Conservation (phyloP, 192 early-diverging fungal genomes). For the Gonapodya prolifera region DNA sequence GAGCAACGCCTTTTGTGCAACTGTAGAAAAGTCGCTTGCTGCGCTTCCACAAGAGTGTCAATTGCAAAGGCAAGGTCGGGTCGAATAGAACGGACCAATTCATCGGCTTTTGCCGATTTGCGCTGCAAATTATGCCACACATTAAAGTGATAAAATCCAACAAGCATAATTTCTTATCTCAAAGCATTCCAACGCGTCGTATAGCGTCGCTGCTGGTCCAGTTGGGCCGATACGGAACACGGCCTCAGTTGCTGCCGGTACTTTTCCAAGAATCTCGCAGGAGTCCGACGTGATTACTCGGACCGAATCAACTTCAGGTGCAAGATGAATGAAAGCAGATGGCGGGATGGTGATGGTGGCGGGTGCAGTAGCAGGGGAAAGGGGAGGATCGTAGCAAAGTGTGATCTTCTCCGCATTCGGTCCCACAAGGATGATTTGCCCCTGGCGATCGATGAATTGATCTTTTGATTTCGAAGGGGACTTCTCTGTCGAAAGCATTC, state of each 20-base stretch:
- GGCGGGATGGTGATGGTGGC: neutral
- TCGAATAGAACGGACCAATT: conserved; percentile 81
- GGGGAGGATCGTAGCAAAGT: neutral
- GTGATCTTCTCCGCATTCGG: neutral
- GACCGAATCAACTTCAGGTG: conserved; percentile 84
- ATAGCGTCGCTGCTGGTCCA: conserved; percentile 81
- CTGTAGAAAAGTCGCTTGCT: conserved; percentile 65
- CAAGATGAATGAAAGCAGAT: conserved; percentile 42
- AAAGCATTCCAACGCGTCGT: conserved; percentile 61
- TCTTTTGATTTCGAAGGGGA: too few relatives aligned
- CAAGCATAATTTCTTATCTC: conserved; percentile 19
- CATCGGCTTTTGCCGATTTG: conserved; percentile 81
- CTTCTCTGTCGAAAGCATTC: neutral
- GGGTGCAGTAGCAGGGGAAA: neutral
- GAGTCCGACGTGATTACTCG: conserved; percentile 71
- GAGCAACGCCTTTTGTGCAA: conserved; percentile 65
- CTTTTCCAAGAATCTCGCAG: conserved; percentile 79
- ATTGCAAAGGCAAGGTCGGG: conserved; percentile 73
- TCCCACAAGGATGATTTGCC: neutral
- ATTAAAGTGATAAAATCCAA: too few relatives aligned
- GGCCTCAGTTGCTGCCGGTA: conserved; percentile 58
- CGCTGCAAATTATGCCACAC: too few relatives aligned
- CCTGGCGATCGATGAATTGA: neutral
- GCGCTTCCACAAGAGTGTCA: conserved; percentile 88
- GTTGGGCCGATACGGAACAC: conserved; percentile 96